Evolutionary conservation across 768 basidiomycete species (phyloP), one percentile per base, ranked within the genome.

Genomic region (Termitomyces eurrhizus): DNA sequence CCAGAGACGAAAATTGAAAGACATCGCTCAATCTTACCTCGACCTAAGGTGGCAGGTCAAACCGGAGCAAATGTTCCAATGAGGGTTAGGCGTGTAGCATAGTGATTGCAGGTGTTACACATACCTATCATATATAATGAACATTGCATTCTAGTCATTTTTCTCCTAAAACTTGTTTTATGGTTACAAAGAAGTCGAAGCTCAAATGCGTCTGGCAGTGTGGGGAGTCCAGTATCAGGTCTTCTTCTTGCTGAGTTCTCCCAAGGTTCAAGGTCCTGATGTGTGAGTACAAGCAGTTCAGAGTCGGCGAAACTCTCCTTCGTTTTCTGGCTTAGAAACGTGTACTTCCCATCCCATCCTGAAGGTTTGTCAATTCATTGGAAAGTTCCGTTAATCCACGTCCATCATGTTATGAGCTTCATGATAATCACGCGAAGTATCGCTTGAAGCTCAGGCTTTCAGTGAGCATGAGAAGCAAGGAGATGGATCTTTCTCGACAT

Each of bases 391-490:
- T 45, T 21, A 45, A 21, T 55, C 48, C 24, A 56, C 36, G 16
- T 29, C 11, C 26, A 36, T 52, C 48, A 59, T 11, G 54, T 37
- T 45, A 11, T 3, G n/a, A 18, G 36, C 16, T 11, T 29, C 21
- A 48, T 5, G 21, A 39, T n/a, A 60, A 62, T 33, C 55, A 83
- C 83, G 70, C 79, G 64, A 7, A 85, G 66, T 5, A 85, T 63
- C 0, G 73, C 71, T 59, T 73, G 72, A 1, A 77, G 71, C 24
- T 83, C 81, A 7, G 76, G 69, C 60, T 84, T 83, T 71, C 84
- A 80, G 29, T 71, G 65, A 11, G 65, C 64, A 60, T 79, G 83
- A 12, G 70, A 70, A 6, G 69, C 63, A 6, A 74, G 61, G 2
- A 83, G 29, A 55, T 82, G 77, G 77, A 18, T 77, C 72, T 36